Percentiles rank a stretch among this genome's conserved stretches.
phyloP scores from a whole-genome alignment of 371 early-diverging fungal species.

The Sporodiniella umbellata region DNA sequence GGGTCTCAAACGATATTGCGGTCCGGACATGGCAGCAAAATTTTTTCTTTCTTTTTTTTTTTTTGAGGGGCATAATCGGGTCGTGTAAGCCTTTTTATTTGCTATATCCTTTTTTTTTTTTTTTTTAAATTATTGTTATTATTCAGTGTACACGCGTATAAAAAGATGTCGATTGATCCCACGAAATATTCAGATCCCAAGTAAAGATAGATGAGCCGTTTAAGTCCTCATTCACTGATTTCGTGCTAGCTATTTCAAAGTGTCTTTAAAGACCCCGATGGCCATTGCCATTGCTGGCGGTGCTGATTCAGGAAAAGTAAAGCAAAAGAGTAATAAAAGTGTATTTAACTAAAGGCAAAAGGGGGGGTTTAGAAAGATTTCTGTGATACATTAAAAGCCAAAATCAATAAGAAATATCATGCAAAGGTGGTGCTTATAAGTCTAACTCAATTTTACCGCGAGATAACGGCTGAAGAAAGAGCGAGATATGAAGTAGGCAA shows the following conservation, averaged over 20 bases:
- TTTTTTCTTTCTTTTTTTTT: too few species aligned
- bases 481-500: constrained; percentile 39
- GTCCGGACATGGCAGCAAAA: too few species aligned
- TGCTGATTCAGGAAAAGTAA: constrained; percentile 43
- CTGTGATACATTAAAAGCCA: constrained; percentile 21
- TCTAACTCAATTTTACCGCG: constrained; percentile 57
- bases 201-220: constrained; percentile 10
- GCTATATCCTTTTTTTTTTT: neutral
- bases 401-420: constrained; percentile 22
- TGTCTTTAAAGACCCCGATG: constrained; percentile 42
- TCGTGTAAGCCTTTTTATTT: too few species aligned
- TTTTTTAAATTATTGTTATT: neutral
- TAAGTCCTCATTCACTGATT: too few species aligned
- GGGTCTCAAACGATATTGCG: neutral
- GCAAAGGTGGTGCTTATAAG: constrained; percentile 42
- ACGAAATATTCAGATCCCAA: constrained; percentile 39
- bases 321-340: neutral
- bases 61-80: too few species aligned
- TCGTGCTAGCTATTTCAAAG: constrained; percentile 41
- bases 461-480: constrained; percentile 43
- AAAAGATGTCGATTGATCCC: constrained; percentile 43
- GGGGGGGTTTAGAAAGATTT: too few species aligned
- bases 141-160: neutral
- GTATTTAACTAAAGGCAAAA: neutral
- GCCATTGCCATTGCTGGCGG: constrained; percentile 44